These are phyloP conservation scores for Raddia guianensis DNA, from an alignment of 176 grass and related monocot genomes.

Conservation along the genomic window DNA sequence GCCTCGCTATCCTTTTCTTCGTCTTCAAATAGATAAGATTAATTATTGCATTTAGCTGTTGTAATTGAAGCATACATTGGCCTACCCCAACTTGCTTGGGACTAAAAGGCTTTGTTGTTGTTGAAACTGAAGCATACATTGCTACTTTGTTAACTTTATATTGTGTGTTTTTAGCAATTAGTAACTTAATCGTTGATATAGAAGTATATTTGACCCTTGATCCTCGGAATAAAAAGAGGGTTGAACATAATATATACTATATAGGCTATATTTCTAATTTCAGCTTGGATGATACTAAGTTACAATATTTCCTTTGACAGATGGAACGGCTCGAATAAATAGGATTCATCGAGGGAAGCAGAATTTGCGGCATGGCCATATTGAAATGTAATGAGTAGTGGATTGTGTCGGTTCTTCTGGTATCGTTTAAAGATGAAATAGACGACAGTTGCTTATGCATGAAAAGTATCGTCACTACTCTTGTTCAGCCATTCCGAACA, in stretches of 20 bases:
- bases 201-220: neutral
- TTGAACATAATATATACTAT: neutral
- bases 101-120: neutral
- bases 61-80: neutral
- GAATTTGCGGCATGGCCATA: constrained; percentile 7
- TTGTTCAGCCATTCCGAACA: no score
- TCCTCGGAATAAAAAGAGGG: neutral
- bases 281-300: neutral
- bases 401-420: neutral
- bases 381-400: neutral
- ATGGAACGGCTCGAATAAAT: constrained; percentile 67
- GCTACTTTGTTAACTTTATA: neutral
- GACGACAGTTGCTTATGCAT: neutral
- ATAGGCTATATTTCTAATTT: constrained; percentile 9
- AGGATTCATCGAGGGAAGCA: neutral
- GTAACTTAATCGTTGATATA: neutral
- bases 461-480: constrained; percentile 8
- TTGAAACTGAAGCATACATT: neutral
- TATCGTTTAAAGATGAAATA: constrained; percentile 12
- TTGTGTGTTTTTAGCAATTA: neutral
- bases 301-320: constrained; percentile 37
- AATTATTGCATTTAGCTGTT: neutral
- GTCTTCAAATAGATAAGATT: constrained; percentile 5
- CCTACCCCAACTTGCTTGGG: no score
- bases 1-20: constrained; percentile 7